Percentiles rank a stretch among this genome's conserved stretches.
These are phyloP conservation scores for Yamadazyma kanchanaburiensis DNA, from an alignment of 1,139 yeast genomes.

Conservation along the genomic window DNA sequence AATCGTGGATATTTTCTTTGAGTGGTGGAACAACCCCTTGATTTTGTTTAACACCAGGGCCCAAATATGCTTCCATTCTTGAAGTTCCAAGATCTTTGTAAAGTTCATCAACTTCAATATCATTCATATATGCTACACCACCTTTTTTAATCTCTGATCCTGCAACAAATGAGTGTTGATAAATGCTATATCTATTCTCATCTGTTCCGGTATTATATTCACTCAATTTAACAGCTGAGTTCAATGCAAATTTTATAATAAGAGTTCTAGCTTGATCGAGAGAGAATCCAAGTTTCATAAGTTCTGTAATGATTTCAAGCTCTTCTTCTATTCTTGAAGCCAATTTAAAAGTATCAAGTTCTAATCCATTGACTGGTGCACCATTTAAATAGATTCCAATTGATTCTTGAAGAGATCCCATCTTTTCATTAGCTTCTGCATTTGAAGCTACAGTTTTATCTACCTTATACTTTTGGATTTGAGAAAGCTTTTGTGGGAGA, in stretches of 20 bases:
- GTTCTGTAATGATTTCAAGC: slow-evolving; percentile 21
- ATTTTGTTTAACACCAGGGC: slow-evolving; percentile 21
- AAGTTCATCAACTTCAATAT: slow-evolving; percentile 60
- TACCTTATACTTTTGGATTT: slow-evolving; percentile 3
- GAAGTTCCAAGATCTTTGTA: slow-evolving; percentile 49
- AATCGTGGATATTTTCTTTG: slow-evolving; percentile 71
- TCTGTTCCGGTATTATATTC: slow-evolving; percentile 37
- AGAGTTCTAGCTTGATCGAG: slow-evolving; percentile 33
- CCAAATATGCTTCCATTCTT: slow-evolving; percentile 37
- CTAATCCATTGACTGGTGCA: slow-evolving; percentile 42
- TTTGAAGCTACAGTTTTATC: slow-evolving; percentile 17
- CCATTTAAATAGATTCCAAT: slow-evolving; percentile 65
- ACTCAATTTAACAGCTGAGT: slow-evolving; percentile 32
- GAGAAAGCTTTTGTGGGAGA: slow-evolving; percentile 40
- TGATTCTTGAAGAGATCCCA: slow-evolving; percentile 35
- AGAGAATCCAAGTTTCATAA: slow-evolving; percentile 35
- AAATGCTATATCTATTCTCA: slow-evolving; percentile 37
- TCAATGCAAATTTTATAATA: slow-evolving; percentile 43
- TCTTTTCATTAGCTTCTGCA: slow-evolving; percentile 24
- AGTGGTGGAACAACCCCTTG: slow-evolving; percentile 68
- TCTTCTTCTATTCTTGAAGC: slow-evolving; percentile 36
- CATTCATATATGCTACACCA: slow-evolving; percentile 71
- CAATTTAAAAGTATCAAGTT: slow-evolving; percentile 43
- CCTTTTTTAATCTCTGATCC: slow-evolving; percentile 17
- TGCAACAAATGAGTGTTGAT: slow-evolving; percentile 21